These are phyloP conservation scores for Curvularia sp. DNA, from an alignment of 2,329 filamentous ascomycete genomes.

Conservation along the genomic window DNA sequence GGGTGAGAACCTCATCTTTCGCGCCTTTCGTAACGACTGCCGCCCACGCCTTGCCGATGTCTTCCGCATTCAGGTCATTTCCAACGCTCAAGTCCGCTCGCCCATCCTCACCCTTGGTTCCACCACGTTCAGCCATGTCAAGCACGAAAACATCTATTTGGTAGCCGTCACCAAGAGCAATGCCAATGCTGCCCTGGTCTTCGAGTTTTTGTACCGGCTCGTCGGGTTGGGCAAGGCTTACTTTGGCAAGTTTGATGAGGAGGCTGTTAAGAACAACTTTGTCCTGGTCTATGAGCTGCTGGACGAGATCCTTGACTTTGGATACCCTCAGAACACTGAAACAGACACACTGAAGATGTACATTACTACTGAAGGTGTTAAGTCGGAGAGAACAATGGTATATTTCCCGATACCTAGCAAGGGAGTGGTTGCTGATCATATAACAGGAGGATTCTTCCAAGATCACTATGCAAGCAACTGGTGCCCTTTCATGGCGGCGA, in stretches of 20 bases:
- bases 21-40: constrained; percentile 98
- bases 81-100: constrained; percentile 95
- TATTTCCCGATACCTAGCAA: background rate
- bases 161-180: constrained; percentile 99
- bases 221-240: constrained; percentile 91
- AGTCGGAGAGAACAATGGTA: constrained; percentile 77
- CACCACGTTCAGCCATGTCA: constrained; percentile 99
- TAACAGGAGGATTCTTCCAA: constrained; percentile 83
- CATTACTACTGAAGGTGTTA: constrained; percentile 98
- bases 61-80: constrained; percentile 99
- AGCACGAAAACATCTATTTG: constrained; percentile 98
- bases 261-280: constrained; percentile 99
- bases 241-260: constrained; percentile 99
- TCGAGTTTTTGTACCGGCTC: constrained; percentile 95
- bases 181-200: constrained; percentile 96
- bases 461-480: constrained; percentile 99
- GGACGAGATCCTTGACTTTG: constrained; percentile 98
- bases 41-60: constrained; percentile 96
- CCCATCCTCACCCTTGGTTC: constrained; percentile 96
- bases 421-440: constrained; percentile 23
- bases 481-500: constrained; percentile 94
- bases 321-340: constrained; percentile 98
- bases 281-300: constrained; percentile 97
- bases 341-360: constrained; percentile 99
- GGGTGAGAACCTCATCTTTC: constrained; percentile 99